Percentiles rank a stretch among this genome's conserved stretches.
Evolutionary conservation across 2,329 filamentous ascomycete species (phyloP).

Genomic region (Tolypocladium nubicola): DNA sequence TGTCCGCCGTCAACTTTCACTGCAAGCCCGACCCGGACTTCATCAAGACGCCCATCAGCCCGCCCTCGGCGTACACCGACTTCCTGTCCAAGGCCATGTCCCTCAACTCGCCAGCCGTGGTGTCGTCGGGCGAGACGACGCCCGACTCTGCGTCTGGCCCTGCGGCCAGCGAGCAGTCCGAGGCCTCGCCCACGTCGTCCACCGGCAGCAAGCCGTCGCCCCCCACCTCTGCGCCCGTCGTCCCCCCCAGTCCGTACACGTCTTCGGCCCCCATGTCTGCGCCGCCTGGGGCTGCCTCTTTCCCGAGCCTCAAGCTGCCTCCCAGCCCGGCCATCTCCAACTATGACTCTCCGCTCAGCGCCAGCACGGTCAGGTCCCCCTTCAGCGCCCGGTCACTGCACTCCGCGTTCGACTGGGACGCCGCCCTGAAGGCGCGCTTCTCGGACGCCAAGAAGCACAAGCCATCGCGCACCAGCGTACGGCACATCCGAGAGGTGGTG

Average conservation of each 20-base stretch:
- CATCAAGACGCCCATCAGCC: constrained; percentile 86
- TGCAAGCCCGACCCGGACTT: constrained; percentile 35
- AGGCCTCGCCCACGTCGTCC: constrained; percentile 36
- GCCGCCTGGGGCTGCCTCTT: constrained; percentile 47
- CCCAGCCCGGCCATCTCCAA: constrained; percentile 61
- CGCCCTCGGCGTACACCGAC: constrained; percentile 81
- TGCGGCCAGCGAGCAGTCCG: constrained; percentile 43
- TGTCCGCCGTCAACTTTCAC: constrained; percentile 34
- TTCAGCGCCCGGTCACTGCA: constrained; percentile 56
- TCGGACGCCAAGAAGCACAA: constrained; percentile 49
- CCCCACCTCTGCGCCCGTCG: constrained; percentile 25
- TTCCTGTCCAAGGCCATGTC: constrained; percentile 75
- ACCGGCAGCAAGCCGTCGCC: constrained; percentile 20
- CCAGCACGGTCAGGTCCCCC: constrained; percentile 52
- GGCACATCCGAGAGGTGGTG: constrained; percentile 77
- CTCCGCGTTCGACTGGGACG: constrained; percentile 72
- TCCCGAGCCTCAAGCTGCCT: constrained; percentile 65
- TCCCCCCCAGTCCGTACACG: constrained; percentile 42
- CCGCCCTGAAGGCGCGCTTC: constrained; percentile 56
- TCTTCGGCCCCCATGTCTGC: constrained; percentile 44
- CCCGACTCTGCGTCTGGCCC: constrained; percentile 43
- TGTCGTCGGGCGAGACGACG: constrained; percentile 37
- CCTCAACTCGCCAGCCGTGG: constrained; percentile 56
- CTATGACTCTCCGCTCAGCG: constrained; percentile 60
- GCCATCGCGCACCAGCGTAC: constrained; percentile 48